Conservation (phyloP, 2,329 filamentous ascomycete genomes). For the Epichloe baconii region DNA sequence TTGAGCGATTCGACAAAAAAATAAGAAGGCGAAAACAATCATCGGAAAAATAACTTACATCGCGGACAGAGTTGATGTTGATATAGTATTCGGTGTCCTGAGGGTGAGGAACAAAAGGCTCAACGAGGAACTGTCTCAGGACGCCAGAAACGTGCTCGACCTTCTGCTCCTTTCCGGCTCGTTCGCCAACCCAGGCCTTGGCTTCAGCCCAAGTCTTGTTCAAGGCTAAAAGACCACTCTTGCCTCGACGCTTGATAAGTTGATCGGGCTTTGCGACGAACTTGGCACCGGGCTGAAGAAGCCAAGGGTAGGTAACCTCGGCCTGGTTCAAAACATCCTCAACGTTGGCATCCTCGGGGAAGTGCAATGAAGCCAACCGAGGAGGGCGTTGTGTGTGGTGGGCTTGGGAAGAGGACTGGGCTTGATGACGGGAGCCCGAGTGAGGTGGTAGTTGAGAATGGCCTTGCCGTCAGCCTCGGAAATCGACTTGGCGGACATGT, state of each 20-base stretch:
- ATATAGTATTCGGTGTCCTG: constrained; percentile 98
- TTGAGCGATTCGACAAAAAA: neutral
- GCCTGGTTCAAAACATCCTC: constrained; percentile 84
- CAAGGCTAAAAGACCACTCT: constrained; percentile 89
- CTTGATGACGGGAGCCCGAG: constrained; percentile 94
- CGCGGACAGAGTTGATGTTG: constrained; percentile 99
- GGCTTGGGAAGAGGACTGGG: constrained; percentile 78
- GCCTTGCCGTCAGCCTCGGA: constrained; percentile 99
- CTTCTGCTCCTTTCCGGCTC: constrained; percentile 81
- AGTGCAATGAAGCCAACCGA: constrained; percentile 84
- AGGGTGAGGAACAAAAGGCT: constrained; percentile 95
- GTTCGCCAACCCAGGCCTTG: constrained; percentile 82
- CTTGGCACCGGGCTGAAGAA: constrained; percentile 68
- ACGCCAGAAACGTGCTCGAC: constrained; percentile 85
- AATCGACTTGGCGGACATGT: constrained; percentile 70
- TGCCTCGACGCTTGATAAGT: constrained; percentile 98
- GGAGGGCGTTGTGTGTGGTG: constrained; percentile 81
- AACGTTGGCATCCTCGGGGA: constrained; percentile 76
- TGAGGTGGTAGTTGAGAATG: constrained; percentile 99
- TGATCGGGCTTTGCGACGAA: constrained; percentile 99
- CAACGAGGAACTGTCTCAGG: constrained; percentile 90
- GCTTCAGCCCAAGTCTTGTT: constrained; percentile 97
- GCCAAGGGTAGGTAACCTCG: constrained; percentile 93
- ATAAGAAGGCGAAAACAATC: constrained; percentile 6
- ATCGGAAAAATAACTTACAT: constrained; percentile 55